A percentile compares a stretch with the other conserved stretches of the same genome.
phyloP scores from a whole-genome alignment of 2,329 filamentous ascomycete species.

The Cladophialophora immunda region DNA sequence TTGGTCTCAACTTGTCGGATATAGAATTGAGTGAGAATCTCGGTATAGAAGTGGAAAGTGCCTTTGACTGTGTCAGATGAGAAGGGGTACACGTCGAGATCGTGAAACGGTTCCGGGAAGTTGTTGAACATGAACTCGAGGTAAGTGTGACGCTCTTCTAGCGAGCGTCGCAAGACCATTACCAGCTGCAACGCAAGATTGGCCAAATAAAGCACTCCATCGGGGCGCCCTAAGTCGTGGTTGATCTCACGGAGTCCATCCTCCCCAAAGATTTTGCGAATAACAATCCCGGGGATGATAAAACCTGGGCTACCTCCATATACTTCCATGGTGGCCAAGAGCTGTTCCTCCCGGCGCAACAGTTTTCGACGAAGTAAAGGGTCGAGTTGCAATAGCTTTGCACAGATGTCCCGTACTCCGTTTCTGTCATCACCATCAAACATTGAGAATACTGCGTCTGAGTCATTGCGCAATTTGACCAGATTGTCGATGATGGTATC shows the following conservation, averaged over 20 bases:
- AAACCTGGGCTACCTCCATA: conserved; percentile 46
- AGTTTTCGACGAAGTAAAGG: conserved; percentile 41
- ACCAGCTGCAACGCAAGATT: conserved; percentile 56
- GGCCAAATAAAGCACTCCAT: conserved; percentile 52
- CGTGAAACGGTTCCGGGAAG: conserved; percentile 30
- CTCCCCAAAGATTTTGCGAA: conserved; percentile 44
- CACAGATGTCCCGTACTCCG: conserved; percentile 10
- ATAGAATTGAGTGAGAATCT: conserved; percentile 64
- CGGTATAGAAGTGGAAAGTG: conserved; percentile 60
- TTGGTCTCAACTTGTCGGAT: conserved; percentile 53
- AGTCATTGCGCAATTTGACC: conserved; percentile 27
- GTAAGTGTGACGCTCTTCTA: conserved; percentile 14
- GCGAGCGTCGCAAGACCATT: conserved; percentile 38
- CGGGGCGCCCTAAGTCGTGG: conserved; percentile 45
- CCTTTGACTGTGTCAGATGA: conserved; percentile 43
- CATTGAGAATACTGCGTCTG: conserved; percentile 23
- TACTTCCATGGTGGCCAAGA: conserved; percentile 41
- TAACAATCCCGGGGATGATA: conserved; percentile 47
- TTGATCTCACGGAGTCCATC: conserved; percentile 34
- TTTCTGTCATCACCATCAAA: conserved; percentile 21
- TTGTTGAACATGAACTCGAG: conserved; percentile 30
- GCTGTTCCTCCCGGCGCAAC: conserved; percentile 38
- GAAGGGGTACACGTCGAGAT: conserved; percentile 44
- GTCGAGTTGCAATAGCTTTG: conserved; percentile 1
- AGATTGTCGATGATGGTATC: conserved; percentile 36